Evolutionary conservation across 2,329 filamentous ascomycete species (phyloP), one percentile per base, ranked within the genome.

Genomic region (Pseudovirgaria hyperparasitica): DNA sequence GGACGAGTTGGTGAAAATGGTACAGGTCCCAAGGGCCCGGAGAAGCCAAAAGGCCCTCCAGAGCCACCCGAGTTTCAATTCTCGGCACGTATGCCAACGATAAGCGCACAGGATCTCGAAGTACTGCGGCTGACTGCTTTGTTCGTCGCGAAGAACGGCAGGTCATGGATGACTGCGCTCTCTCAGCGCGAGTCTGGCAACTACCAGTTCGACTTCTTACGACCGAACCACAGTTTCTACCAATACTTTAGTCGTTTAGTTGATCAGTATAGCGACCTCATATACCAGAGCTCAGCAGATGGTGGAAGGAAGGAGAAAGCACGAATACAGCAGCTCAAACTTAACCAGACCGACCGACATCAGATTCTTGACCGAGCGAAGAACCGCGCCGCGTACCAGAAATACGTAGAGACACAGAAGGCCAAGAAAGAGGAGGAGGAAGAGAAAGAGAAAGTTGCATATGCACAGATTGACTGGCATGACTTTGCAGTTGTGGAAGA

Each of bases 401-500:
- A 82, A 52, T 81, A 74, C 46, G 79, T 90, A 45, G 82, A 90
- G 40, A 63, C 75, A 29, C 82, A 94, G 58, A 87, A 86, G 51
- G 72, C 76, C 42, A 82, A 86, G 63, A 85, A 86, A 48, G 85
- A 92, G 45, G 84, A 92, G 45, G 75, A 86, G 36, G 79, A 78
- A 21, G 81, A 92, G 47, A 74, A 84, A 45, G 82, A 93, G 52
- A 76, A 76, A 44, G 50, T 75, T 26, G 67, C 69, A 28, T 79
- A 90, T 53, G 79, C 80, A 1, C 79, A 90, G 42, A 90, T 98
- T 36, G 90, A 98, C 54, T 98, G 90, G 90, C 82, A 92, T 47
- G 87, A 96, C 50, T 98, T 98, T 43, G 77, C 87, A 18, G 80
- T 98, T 12, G 85, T 94, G 23, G 90, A 94, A 55, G 94, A 86